Percentiles rank a stretch among this genome's conserved stretches.
Conservation (phyloP, 2,329 filamentous ascomycete genomes). For the Colletotrichum camelliae region DNA sequence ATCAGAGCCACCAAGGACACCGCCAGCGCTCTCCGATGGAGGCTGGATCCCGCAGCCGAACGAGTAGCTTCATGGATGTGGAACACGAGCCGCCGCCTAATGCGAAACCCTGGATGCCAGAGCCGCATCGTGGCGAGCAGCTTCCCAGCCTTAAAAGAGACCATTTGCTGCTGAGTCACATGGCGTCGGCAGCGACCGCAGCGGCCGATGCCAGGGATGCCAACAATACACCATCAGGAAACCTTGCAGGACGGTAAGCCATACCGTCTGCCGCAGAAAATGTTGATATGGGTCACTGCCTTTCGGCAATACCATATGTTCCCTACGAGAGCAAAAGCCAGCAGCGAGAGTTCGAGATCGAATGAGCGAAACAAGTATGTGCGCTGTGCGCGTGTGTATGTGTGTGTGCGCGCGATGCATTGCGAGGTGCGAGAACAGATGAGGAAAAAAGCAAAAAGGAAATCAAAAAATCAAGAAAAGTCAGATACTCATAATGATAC, state of each 20-base stretch:
- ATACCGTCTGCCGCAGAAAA: background rate
- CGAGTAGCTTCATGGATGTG: constrained; percentile 21
- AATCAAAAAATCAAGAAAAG: background rate
- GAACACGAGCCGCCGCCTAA: constrained; percentile 4
- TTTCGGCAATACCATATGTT: background rate
- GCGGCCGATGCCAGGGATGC: constrained; percentile 28
- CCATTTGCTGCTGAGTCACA: constrained; percentile 36
- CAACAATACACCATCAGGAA: background rate
- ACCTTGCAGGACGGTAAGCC: constrained; percentile 4
- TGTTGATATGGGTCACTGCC: background rate
- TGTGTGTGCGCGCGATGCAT: background rate
- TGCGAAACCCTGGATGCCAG: constrained; percentile 14
- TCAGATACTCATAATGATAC: background rate
- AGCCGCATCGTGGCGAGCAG: constrained; percentile 15
- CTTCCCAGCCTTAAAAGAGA: constrained; percentile 24
- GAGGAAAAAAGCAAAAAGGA: background rate
- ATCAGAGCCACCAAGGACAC: background rate
- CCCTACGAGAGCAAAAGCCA: background rate
- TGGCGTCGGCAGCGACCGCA: constrained; percentile 38
- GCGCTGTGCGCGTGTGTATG: background rate
- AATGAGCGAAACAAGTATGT: background rate
- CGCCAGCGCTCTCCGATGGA: constrained; percentile 12
- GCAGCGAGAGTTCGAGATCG: background rate
- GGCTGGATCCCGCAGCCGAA: constrained; percentile 14
- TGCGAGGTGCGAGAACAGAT: background rate